Base-by-base conservation (phyloP, 139 green algal genomes). In the Picocystis salinarum region DNA sequence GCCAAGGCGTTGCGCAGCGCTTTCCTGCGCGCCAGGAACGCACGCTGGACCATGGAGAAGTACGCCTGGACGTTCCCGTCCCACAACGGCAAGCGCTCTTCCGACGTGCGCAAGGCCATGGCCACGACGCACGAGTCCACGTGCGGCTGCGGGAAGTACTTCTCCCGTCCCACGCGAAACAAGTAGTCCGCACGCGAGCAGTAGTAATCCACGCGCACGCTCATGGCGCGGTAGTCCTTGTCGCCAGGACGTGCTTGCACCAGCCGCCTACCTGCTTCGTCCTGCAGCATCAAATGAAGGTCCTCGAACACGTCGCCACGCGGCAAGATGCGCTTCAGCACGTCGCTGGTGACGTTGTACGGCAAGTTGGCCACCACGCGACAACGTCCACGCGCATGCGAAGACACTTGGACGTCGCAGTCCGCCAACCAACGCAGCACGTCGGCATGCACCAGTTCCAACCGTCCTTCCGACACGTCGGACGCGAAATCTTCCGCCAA, bases 261-360 rank as follows among this genome's bases (percentile, higher is more conserved):
- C 4, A 91, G 56, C 29, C 77, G 50, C 40, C 65, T 42, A 6
- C 66, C 77, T n/a, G 74, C 73, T 49, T 89, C 77, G 29, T 89
- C 58, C 62, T 82, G 71, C 15, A 89, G 69, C 70, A 90, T 86
- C 55, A 82, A 70, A 40, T 56, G 57, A 4, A 93, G 55, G 42
- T 69, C 55, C 0, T 68, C 73, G 28, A 89, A 55, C 17, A 52
- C 7, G 31, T 65, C 63, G 15, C 76, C 70, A 45, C 77, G 45
- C 0, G 84, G 84, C 46, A 94, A 67, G 37, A 80, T 50, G n/a
- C 42, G 26, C 30, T 60, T 61, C 28, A 95, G 54, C 26, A 86
- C 69, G 25, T 94, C 84, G 40, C 68, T 91, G 25, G 85, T 96
- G 59, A 96, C 91, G 72, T 96, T 89, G 67, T 92, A 96, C 0